Evolutionary conservation across 1,139 yeast species (phyloP).

Genomic region (Keqinozyma sinolaborantium): DNA sequence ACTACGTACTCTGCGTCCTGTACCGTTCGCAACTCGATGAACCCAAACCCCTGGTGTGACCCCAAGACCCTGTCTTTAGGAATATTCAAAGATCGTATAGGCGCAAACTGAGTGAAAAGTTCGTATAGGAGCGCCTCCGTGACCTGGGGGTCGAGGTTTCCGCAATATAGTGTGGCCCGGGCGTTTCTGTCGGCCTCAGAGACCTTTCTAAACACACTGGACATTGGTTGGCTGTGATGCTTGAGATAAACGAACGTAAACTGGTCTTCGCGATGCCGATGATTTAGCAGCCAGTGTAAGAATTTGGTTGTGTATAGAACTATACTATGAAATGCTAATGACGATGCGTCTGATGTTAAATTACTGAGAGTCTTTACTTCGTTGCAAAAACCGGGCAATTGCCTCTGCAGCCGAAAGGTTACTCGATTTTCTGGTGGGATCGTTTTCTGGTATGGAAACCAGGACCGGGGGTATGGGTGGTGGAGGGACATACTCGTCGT

Average conservation of each 20-base stretch:
- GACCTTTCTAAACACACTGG: conserved; percentile 28
- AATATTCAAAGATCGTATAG: conserved; percentile 63
- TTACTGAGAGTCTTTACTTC: not conserved
- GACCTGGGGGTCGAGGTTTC: conserved; percentile 75
- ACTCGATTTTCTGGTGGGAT: not conserved
- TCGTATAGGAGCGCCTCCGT: conserved; percentile 72
- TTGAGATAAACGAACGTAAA: no score
- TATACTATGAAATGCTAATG: no score
- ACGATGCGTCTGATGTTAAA: no score
- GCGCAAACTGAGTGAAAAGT: conserved; percentile 82
- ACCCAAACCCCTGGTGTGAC: conserved; percentile 84
- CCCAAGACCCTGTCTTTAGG: conserved; percentile 77
- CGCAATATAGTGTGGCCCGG: conserved; percentile 74
- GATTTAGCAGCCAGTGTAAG: no score
- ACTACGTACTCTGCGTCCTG: conserved; percentile 72
- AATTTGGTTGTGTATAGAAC: no score
- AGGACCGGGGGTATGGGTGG: no score
- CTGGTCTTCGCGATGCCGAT: no score
- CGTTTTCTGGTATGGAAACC: no score
- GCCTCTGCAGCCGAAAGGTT: not conserved
- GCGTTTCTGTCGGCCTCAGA: conserved; percentile 51
- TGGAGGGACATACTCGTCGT: no score
- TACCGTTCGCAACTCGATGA: conserved; percentile 63
- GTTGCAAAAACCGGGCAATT: not conserved
- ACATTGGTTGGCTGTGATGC: no score